These are phyloP conservation scores for Onygenales sp. DNA, from an alignment of 2,329 filamentous ascomycete species.

Conservation along the genomic window DNA sequence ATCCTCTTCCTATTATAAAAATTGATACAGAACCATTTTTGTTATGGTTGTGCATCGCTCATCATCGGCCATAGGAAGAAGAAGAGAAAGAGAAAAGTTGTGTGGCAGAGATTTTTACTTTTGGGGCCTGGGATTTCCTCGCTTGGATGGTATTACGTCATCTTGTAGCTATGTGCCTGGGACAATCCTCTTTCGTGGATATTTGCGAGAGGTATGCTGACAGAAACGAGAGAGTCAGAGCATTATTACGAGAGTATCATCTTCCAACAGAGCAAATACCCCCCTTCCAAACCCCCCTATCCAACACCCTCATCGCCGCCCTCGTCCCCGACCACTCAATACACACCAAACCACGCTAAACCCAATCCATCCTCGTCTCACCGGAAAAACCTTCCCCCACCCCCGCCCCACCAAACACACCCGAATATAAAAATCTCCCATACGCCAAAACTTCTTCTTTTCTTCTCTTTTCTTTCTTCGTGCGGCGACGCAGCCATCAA, in stretches of 20 bases:
- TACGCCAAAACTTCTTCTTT: constrained; percentile 10
- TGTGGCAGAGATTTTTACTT: neutral
- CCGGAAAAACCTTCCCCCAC: neutral
- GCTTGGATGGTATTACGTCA: neutral
- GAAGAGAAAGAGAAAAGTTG: constrained; percentile 17
- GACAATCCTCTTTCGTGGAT: no score
- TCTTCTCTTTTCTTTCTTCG: constrained; percentile 54
- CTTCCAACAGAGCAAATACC: no score
- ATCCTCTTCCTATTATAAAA: constrained; percentile 11
- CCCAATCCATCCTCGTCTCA: constrained; percentile 2
- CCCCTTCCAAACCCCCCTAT: no score
- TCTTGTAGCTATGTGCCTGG: neutral
- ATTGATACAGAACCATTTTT: neutral
- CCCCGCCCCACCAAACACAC: neutral
- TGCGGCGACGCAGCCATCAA: constrained; percentile 68
- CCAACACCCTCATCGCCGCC: no score
- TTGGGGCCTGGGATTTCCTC: neutral
- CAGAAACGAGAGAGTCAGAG: no score
- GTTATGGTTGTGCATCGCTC: neutral
- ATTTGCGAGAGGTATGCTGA: no score
- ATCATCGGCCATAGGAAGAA: constrained; percentile 13
- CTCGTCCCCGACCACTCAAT: no score
- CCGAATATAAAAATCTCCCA: neutral
- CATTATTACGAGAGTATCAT: no score
- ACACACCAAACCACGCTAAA: constrained; percentile 1